phyloP scores from a whole-genome alignment of 2,329 filamentous ascomycete genomes.

The Basipetospora chlamydospora region DNA sequence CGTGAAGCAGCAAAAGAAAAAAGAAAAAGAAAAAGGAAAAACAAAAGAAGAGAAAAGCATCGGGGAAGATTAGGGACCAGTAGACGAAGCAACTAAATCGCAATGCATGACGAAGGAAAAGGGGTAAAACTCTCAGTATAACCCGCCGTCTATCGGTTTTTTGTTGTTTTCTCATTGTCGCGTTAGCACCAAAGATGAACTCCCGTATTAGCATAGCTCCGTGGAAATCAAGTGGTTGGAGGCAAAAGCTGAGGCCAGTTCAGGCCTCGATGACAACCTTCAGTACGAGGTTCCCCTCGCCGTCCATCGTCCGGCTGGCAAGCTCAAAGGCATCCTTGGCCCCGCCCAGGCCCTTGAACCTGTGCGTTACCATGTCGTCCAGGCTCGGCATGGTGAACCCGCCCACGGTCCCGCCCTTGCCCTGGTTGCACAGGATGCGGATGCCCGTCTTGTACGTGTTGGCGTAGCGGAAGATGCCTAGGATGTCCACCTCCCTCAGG shows the following conservation, averaged over 20 bases:
- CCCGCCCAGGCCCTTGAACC: constrained; percentile 48
- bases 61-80: background rate
- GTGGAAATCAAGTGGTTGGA: too few relatives aligned
- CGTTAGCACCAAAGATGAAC: background rate
- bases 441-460: constrained; percentile 65
- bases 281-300: constrained; percentile 52
- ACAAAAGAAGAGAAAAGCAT: background rate
- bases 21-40: background rate
- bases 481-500: constrained; percentile 59
- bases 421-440: constrained; percentile 35
- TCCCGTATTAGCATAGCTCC: too few relatives aligned
- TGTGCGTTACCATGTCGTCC: constrained; percentile 59
- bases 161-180: too few relatives aligned
- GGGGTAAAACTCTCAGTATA: too few relatives aligned
- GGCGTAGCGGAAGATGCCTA: constrained; percentile 66
- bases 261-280: constrained; percentile 54
- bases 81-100: too few relatives aligned
- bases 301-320: constrained; percentile 53
- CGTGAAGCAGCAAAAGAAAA: constrained; percentile 3
- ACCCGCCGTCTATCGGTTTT: constrained; percentile 5
- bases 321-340: constrained; percentile 54
- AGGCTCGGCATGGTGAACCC: constrained; percentile 43
- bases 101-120: too few relatives aligned
- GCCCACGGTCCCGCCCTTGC: constrained; percentile 19
- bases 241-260: too few relatives aligned